phyloP scores from a whole-genome alignment of 495 filamentous ascomycete species.

The Xylaria intraflava region DNA sequence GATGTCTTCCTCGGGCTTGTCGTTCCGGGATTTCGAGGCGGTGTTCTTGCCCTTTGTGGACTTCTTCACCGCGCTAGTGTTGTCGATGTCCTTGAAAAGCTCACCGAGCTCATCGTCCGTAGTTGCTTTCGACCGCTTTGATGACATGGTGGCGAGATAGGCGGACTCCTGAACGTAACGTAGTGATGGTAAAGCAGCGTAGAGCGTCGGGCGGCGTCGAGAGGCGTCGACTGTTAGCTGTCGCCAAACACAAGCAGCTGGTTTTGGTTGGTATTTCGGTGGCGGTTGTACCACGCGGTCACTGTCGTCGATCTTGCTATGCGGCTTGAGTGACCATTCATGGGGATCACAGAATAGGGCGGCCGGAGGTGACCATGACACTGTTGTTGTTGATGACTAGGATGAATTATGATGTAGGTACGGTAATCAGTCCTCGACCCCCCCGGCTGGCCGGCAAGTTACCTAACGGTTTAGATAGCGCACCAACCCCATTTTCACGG shows the following conservation, averaged over 20 bases:
- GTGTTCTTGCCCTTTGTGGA: constrained; percentile 41
- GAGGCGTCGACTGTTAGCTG: background rate
- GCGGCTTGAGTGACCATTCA: background rate
- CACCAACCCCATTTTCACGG: no score
- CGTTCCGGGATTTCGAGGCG: constrained; percentile 41
- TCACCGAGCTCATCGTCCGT: constrained; percentile 74
- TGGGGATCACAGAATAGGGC: background rate
- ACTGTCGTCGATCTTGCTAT: background rate
- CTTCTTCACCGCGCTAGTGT: constrained; percentile 40
- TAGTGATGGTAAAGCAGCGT: background rate
- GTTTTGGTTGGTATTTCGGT: background rate
- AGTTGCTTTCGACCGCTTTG: constrained; percentile 41
- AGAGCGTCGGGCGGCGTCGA: background rate
- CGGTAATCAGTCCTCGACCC: no score
- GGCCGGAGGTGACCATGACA: background rate
- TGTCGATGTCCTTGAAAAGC: constrained; percentile 68
- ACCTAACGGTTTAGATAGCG: no score
- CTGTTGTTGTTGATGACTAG: no score
- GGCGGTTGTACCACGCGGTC: background rate
- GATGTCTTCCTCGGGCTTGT: constrained; percentile 54
- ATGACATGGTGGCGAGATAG: constrained; percentile 28
- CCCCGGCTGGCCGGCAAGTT: no score
- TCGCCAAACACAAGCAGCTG: background rate
- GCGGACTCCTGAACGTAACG: background rate
- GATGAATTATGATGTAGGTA: no score